Conservation (phyloP, 2,329 filamentous ascomycete genomes). For the Nemania sp. region DNA sequence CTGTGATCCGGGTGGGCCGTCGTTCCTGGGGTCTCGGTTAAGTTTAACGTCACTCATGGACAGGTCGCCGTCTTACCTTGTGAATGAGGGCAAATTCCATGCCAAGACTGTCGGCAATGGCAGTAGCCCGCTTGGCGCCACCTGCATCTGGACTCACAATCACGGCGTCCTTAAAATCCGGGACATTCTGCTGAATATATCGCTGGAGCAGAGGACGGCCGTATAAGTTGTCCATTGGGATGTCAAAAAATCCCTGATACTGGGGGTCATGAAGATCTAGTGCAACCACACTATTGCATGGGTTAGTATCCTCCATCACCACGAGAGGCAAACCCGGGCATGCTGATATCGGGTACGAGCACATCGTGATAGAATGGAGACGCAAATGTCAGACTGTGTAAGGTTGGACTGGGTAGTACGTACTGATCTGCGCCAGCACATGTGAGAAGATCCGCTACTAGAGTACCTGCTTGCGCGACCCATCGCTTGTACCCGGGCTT, state of each 20-base stretch:
- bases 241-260: slow-evolving; percentile 98
- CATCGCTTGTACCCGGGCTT: slow-evolving; percentile 97
- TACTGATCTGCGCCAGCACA: slow-evolving; percentile 96
- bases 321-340: slow-evolving; percentile 10
- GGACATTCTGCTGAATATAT: slow-evolving; percentile 79
- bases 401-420: slow-evolving; percentile 34
- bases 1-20: slow-evolving; percentile 82
- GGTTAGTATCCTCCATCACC: slow-evolving; percentile 33
- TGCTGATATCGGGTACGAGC: background rate
- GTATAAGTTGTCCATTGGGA: slow-evolving; percentile 97
- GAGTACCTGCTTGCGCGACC: slow-evolving; percentile 95
- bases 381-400: slow-evolving; percentile 12
- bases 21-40: slow-evolving; percentile 66
- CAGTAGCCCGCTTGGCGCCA: slow-evolving; percentile 92
- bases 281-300: slow-evolving; percentile 69
- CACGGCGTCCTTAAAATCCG: slow-evolving; percentile 81
- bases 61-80: slow-evolving; percentile 66
- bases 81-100: slow-evolving; percentile 98
- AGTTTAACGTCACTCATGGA: slow-evolving; percentile 38
- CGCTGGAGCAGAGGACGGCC: slow-evolving; percentile 73
- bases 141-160: slow-evolving; percentile 96
- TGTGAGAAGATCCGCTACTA: slow-evolving; percentile 91
- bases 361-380: background rate
- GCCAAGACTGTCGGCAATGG: slow-evolving; percentile 88
- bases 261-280: slow-evolving; percentile 97